Evolutionary conservation across 176 grass and related monocot genomes (phyloP), one percentile per base, ranked within the genome.

Genomic region (Triticum urartu): DNA sequence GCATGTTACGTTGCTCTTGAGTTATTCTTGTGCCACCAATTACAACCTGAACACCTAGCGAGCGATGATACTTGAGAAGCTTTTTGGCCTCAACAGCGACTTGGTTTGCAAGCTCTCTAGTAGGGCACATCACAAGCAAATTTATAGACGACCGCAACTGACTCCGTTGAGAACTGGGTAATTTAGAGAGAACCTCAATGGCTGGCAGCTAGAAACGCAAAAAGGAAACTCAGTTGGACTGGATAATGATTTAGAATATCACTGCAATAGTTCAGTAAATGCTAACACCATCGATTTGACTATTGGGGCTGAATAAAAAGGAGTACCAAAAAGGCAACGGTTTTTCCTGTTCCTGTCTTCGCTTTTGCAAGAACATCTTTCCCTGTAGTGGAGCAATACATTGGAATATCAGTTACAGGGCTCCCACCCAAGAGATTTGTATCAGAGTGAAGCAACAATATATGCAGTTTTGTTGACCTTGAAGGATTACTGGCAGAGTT

Each of bases 351-450:
- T 77, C 97, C 97, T 45, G 94, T 96, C 84, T 99, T 99, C 65
- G 97, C 97, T 91, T 99, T 99, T 77, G 94, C 97, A 90, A 99
- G 97, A 90, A 99, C 94, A 91, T 99, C 97, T 71, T 88, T 92
- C 59, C 97, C 97, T 98, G 79, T 15, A 80, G 83, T 56, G 65
- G 11, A 91, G 79, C 13, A 83, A 72, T 69, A 30, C n/a, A 68
- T 28, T 28, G 18, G 68, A 81, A 88, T 66, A 72, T 56, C 26
- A 75, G 21, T 62, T 50, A 52, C 11, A 47, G 32, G 18, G 28
- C 2, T 85, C 26, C 75, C 15, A 56, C 74, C 21, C 45, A 75
- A 75, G 47, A 74, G 54, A 75, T 26, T 73, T 7, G 24, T 47
- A 35, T 45, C 25, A 64, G 5, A 43, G 30, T 80, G 38, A 17